Evolutionary conservation across 2,329 filamentous ascomycete genomes (phyloP).

Genomic region (Erysiphe pulchra): DNA sequence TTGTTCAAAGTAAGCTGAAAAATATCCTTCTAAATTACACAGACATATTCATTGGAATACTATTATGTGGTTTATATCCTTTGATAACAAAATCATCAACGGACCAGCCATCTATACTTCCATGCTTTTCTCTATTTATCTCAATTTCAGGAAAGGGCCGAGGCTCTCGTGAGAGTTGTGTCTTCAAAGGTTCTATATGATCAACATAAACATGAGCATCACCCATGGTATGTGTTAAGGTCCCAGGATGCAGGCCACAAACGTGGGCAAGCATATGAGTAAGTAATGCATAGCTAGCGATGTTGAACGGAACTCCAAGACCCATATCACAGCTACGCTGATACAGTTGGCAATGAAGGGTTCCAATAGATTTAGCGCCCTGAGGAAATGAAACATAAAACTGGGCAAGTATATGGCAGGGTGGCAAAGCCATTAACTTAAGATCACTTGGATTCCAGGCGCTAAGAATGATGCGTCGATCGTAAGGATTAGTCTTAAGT

Average conservation of each 20-base stretch:
- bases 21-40: slow-evolving; percentile 19
- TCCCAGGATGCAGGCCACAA: slow-evolving; percentile 62
- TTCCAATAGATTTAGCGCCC: slow-evolving; percentile 22
- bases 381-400: slow-evolving; percentile 28
- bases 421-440: slow-evolving; percentile 70
- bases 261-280: slow-evolving; percentile 89
- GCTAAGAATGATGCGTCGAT: slow-evolving; percentile 67
- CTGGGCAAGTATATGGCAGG: slow-evolving; percentile 94
- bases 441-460: slow-evolving; percentile 48
- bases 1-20: too few species aligned
- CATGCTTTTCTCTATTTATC: slow-evolving; percentile 39
- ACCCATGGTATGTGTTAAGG: slow-evolving; percentile 84
- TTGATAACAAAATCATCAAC: slow-evolving; percentile 67
- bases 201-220: slow-evolving; percentile 94
- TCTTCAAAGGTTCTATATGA: slow-evolving; percentile 65
- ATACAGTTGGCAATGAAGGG: slow-evolving; percentile 71
- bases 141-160: slow-evolving; percentile 55
- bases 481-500: slow-evolving; percentile 58
- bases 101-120: slow-evolving; percentile 74
- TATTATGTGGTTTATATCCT: slow-evolving; percentile 76
- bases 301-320: slow-evolving; percentile 86
- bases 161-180: slow-evolving; percentile 60
- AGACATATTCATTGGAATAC: slow-evolving; percentile 97
- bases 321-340: slow-evolving; percentile 95
- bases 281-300: slow-evolving; percentile 76